Conservation (phyloP, 352 stramenopile genomes). For the Pythium vanterpoolii region DNA sequence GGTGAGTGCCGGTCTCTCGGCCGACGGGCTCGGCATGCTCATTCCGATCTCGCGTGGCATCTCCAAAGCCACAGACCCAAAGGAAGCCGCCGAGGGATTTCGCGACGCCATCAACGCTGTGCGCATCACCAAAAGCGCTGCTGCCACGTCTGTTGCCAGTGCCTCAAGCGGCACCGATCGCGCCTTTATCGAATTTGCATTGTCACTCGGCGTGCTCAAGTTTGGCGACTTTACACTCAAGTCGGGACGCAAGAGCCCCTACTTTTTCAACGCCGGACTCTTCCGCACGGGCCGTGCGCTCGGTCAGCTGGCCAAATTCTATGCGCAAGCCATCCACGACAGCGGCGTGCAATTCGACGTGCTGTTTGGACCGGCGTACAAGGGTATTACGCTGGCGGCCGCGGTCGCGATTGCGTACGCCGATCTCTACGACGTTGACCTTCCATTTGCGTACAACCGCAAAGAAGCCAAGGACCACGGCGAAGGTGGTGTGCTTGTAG, state of each 20-base stretch:
- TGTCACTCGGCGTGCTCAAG: conserved; percentile 94
- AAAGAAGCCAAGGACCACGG: conserved; percentile 99
- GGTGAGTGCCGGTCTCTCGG: conserved; percentile 69
- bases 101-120: conserved; percentile 94
- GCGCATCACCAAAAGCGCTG: conserved; percentile 47
- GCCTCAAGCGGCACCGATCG: conserved; percentile 48
- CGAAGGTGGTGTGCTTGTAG: conserved; percentile 96
- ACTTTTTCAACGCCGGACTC: conserved; percentile 99
- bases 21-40: conserved; percentile 91
- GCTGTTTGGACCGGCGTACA: conserved; percentile 99
- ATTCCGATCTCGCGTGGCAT: conserved; percentile 97
- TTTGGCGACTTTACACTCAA: conserved; percentile 99
- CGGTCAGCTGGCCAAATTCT: conserved; percentile 91
- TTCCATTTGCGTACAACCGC: conserved; percentile 98
- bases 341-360: conserved; percentile 96
- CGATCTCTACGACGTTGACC: conserved; percentile 87
- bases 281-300: conserved; percentile 94
- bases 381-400: conserved; percentile 97
- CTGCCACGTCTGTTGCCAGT: not conserved
- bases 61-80: conserved; percentile 88
- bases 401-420: conserved; percentile 93
- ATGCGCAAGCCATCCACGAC: conserved; percentile 91
- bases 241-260: conserved; percentile 95
- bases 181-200: conserved; percentile 97
- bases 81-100: conserved; percentile 86